Base-by-base conservation (phyloP, 495 filamentous ascomycete species). In the Penicillium psychrofluorescens region DNA sequence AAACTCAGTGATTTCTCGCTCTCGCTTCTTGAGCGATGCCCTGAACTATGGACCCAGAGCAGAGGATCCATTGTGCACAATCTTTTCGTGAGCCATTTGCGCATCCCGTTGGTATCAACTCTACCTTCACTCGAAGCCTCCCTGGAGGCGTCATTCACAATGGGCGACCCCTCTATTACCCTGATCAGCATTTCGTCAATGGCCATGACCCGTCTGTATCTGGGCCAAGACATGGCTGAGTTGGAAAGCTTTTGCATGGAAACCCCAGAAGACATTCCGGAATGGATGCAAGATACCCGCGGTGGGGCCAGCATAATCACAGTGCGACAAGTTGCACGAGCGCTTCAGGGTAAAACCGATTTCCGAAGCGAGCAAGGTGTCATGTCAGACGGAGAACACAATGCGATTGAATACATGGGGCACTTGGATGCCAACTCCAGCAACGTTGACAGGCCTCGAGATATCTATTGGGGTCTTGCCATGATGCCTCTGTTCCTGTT, bases 301-400 rank as follows among this genome's bases (percentile, higher is more conserved):
- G 90, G 88, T 11, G 89, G 90, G 9, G 79, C 79, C 7, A 71
- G 86, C 49, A 71, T 94, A 9, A 75, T 87, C 44, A 72, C 79
- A 14, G 73, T 86, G 11, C 58, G 67, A 61, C 88, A 95, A 66
- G 81, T 83, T 42, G 78, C 78, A 37, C 76, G 87, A 11, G 86
- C 90, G 12, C 62, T 95, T 28, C 86, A 91, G 66, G 90, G 90
- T 32, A 95, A 90, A 61, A 95, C 90, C 0, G 66, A 72, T n/a
- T 71, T 64, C 14, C 59, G 64, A 2, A 63, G 65, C 8, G 61
- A 85, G 2, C 60, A 76, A 0, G 70, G 72, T 22, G 70, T 91
- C 22, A 74, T 95, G 70, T 79, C 72, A 35, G 89, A 95, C 53
- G 78, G 80, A 6, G 65, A 82, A 9, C 88, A 94, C 57, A 71